These are phyloP conservation scores for Tricholoma saponaceum DNA, from an alignment of 768 basidiomycete genomes.

Conservation along the genomic window DNA sequence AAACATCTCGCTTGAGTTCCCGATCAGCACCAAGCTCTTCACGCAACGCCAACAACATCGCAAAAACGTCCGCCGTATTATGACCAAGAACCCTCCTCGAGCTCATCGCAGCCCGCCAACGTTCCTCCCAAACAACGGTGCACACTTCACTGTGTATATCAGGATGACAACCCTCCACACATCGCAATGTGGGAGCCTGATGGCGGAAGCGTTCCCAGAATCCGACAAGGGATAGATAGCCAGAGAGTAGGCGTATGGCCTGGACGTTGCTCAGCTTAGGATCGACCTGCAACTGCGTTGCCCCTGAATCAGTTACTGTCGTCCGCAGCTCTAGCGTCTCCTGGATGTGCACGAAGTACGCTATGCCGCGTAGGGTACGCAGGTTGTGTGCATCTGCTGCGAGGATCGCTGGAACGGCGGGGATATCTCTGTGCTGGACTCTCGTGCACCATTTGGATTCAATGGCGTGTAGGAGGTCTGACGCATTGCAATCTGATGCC, in stretches of 20 bases:
- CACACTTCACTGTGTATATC: slow-evolving; percentile 24
- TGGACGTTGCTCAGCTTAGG: slow-evolving; percentile 33
- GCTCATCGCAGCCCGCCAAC: slow-evolving; percentile 29
- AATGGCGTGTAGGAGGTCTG: slow-evolving; percentile 19
- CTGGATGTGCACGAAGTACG: slow-evolving; percentile 35
- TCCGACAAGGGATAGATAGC: slow-evolving; percentile 31
- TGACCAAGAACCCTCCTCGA: slow-evolving; percentile 28
- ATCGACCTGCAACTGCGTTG: slow-evolving; percentile 29
- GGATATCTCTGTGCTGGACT: slow-evolving; percentile 24
- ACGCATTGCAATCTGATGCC: slow-evolving; percentile 18
- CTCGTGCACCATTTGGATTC: slow-evolving; percentile 27
- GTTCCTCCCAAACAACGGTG: slow-evolving; percentile 24
- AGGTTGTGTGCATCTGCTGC: slow-evolving; percentile 30
- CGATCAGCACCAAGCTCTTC: slow-evolving; percentile 29
- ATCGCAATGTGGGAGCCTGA: slow-evolving; percentile 22
- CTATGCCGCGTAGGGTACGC: slow-evolving; percentile 26
- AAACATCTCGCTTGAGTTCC: slow-evolving; percentile 24
- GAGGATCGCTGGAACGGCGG: slow-evolving; percentile 35
- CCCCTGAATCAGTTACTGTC: slow-evolving; percentile 18
- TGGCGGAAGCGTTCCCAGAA: slow-evolving; percentile 32
- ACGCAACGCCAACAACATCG: slow-evolving; percentile 25
- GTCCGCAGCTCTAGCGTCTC: slow-evolving; percentile 29
- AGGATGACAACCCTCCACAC: slow-evolving; percentile 15
- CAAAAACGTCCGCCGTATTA: slow-evolving; percentile 28
- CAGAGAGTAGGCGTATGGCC: slow-evolving; percentile 30